Conservation (phyloP, 306 rosid species). For the Argentina anserina region DNA sequence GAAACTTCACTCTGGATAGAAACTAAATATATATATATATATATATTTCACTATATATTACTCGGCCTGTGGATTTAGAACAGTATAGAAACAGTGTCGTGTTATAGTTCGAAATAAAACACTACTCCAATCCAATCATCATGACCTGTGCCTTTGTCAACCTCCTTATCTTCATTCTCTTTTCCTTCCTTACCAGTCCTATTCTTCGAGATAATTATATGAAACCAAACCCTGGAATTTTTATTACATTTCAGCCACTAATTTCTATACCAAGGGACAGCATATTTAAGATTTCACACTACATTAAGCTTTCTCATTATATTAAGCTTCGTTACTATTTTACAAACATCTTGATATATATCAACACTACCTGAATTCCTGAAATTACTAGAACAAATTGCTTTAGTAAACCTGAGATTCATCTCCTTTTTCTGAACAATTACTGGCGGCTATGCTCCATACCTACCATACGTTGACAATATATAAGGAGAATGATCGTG, state of each 20-base stretch:
- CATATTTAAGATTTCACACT: background rate
- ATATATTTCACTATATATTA: too few species aligned
- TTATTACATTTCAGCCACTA: background rate
- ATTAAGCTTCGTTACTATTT: background rate
- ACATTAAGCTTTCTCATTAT: background rate
- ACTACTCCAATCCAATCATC: slow-evolving; percentile 8
- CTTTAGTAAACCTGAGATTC: too few species aligned
- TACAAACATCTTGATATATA: background rate
- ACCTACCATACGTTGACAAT: too few species aligned
- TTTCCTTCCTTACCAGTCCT: slow-evolving; percentile 15
- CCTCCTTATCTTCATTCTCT: slow-evolving; percentile 41
- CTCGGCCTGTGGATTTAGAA: too few species aligned
- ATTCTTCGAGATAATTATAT: background rate
- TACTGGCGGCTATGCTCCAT: too few species aligned
- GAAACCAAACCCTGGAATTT: background rate
- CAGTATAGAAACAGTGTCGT: too few species aligned
- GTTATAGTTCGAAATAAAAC: too few species aligned
- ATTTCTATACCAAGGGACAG: background rate
- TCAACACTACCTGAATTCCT: too few species aligned
- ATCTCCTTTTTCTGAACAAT: too few species aligned
- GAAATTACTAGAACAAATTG: too few species aligned
- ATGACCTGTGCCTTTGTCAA: slow-evolving; percentile 46
- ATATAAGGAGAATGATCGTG: background rate
- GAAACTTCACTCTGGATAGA: too few species aligned
- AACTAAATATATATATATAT: too few species aligned